A percentile compares a stretch with the other conserved stretches of the same genome.
phyloP scores from a whole-genome alignment of 2,329 filamentous ascomycete genomes.

The Colletotrichum coccodes region DNA sequence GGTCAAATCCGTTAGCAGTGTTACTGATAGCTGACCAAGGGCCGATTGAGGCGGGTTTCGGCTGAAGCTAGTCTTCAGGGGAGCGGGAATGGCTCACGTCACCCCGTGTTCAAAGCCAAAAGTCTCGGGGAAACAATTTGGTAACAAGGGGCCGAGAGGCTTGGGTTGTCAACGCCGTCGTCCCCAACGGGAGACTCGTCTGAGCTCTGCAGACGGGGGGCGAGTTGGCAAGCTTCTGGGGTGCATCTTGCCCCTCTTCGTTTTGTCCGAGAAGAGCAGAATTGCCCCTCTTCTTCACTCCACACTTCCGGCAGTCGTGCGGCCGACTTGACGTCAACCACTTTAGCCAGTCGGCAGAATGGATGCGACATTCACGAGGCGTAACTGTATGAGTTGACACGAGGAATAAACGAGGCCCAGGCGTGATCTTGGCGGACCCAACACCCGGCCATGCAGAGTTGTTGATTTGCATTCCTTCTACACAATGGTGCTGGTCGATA shows the following conservation, averaged over 20 bases:
- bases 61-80: not conserved
- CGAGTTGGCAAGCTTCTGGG: constrained; percentile 13
- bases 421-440: too few species aligned
- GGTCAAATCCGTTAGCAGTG: constrained; percentile 9
- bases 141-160: not conserved
- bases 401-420: too few species aligned
- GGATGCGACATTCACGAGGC: too few species aligned
- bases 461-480: too few species aligned
- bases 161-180: not conserved
- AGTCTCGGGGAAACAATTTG: too few species aligned
- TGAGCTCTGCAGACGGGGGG: not conserved
- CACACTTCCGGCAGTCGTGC: not conserved
- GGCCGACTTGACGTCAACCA: not conserved
- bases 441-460: too few species aligned
- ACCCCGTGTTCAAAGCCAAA: not conserved
- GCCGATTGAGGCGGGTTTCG: constrained; percentile 2
- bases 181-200: not conserved
- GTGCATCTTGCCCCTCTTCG: constrained; percentile 19
- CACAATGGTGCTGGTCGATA: too few species aligned
- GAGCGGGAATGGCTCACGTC: constrained; percentile 6
- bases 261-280: not conserved
- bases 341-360: too few species aligned
- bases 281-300: not conserved
- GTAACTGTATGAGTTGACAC: too few species aligned
- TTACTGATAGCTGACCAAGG: constrained; percentile 17